Conservation (phyloP, 148 eudicot species). For the Rhododendron molle region DNA sequence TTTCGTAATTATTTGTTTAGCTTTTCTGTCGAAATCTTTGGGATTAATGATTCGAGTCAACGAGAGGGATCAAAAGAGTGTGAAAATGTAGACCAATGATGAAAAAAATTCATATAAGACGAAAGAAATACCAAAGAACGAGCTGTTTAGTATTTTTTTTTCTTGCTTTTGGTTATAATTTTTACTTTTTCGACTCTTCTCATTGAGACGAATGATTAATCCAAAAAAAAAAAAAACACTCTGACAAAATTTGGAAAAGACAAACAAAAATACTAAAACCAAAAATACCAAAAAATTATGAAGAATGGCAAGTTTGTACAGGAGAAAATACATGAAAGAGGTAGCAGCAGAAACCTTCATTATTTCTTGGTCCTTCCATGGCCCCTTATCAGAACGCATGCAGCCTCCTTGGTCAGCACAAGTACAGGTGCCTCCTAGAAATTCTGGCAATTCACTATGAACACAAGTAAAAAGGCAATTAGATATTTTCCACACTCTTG, state of each 20-base stretch:
- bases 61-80: not conserved
- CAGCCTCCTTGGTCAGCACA: slow-evolving; percentile 89
- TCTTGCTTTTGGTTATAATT: too few relatives aligned
- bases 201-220: not conserved
- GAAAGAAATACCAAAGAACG: not conserved
- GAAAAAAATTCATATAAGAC: not conserved
- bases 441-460: slow-evolving; percentile 81
- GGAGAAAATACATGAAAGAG: not conserved
- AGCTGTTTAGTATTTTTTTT: not conserved
- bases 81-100: not conserved
- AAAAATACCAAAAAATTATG: too few relatives aligned
- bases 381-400: slow-evolving; percentile 88
- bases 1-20: not conserved
- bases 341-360: slow-evolving; percentile 47
- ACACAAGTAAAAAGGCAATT: not conserved
- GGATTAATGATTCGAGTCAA: not conserved
- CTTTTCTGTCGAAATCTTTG: not conserved
- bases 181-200: not conserved
- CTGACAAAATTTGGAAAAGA: not conserved
- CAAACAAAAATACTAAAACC: not conserved
- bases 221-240: not conserved
- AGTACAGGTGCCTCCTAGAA: slow-evolving; percentile 88
- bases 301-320: not conserved
- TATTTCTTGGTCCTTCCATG: slow-evolving; percentile 84
- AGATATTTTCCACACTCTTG: not conserved